Percentiles rank a stretch among this genome's conserved stretches.
Conservation (phyloP, 2,329 filamentous ascomycete genomes). For the Curvularia verruculosa region DNA sequence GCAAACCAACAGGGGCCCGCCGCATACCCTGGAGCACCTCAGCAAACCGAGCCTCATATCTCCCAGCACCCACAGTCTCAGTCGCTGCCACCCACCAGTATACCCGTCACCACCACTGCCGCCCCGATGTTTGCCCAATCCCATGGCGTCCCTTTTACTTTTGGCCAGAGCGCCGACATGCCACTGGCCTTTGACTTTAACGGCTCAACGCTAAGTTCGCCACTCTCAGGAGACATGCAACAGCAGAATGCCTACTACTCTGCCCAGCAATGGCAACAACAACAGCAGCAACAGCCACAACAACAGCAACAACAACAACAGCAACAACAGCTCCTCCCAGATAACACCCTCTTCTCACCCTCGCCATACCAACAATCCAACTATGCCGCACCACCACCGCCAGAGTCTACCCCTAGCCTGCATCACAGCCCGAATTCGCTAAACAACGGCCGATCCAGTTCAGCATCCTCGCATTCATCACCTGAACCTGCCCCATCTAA, state of each 20-base stretch:
- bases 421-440: slow-evolving; percentile 47
- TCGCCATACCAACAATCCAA: slow-evolving; percentile 34
- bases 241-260: slow-evolving; percentile 41
- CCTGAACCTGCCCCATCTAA: slow-evolving; percentile 57
- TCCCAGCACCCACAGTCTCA: slow-evolving; percentile 38
- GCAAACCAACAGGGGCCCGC: slow-evolving; percentile 36
- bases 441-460: slow-evolving; percentile 42
- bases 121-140: slow-evolving; percentile 28
- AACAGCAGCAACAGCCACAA: slow-evolving; percentile 32
- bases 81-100: slow-evolving; percentile 25
- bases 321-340: slow-evolving; percentile 30
- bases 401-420: slow-evolving; percentile 46
- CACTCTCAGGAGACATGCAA: slow-evolving; percentile 32
- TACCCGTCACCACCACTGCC: slow-evolving; percentile 25
- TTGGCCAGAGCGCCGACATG: slow-evolving; percentile 41
- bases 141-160: slow-evolving; percentile 38
- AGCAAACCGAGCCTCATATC: slow-evolving; percentile 36
- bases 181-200: slow-evolving; percentile 46
- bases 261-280: slow-evolving; percentile 42
- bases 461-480: slow-evolving; percentile 63
- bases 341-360: slow-evolving; percentile 38
- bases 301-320: slow-evolving; percentile 34
- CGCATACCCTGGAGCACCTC: slow-evolving; percentile 35
- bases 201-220: slow-evolving; percentile 40
- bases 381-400: slow-evolving; percentile 29